Percentiles rank a stretch among this genome's conserved stretches.
These are phyloP conservation scores for Penicillium longicatenatum DNA, from an alignment of 495 filamentous ascomycete genomes.

Conservation along the genomic window DNA sequence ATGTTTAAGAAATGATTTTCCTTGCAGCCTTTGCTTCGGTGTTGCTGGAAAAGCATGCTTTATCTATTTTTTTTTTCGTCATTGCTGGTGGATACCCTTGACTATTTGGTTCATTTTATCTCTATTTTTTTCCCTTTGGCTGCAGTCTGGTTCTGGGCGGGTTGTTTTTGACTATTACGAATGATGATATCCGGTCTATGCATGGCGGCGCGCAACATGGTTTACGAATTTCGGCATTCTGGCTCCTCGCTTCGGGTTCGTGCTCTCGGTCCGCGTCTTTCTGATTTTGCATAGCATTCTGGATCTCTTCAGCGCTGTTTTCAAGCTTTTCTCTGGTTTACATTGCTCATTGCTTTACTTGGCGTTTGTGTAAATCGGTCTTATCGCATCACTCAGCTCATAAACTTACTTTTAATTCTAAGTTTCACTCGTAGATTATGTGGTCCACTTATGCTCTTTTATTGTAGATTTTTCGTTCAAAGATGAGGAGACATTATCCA, in stretches of 20 bases:
- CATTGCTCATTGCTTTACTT: conserved; percentile 21
- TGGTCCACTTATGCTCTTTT: neutral
- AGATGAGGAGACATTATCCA: neutral
- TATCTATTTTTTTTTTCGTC: conserved; percentile 14
- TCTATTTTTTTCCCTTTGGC: conserved; percentile 7
- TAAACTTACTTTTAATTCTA: conserved; percentile 1
- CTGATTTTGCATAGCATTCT: conserved; percentile 33
- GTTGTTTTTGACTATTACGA: conserved; percentile 27
- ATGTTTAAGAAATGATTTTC: conserved; percentile 70
- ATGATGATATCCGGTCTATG: conserved; percentile 38
- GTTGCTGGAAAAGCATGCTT: conserved; percentile 8
- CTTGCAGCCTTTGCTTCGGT: conserved; percentile 12
- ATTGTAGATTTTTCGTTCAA: neutral
- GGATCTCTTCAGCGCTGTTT: conserved; percentile 16
- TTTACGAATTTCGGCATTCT: conserved; percentile 37
- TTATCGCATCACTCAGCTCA: conserved; percentile 24
- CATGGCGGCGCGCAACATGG: conserved; percentile 37
- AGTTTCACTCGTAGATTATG: neutral
- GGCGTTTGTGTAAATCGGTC: conserved; percentile 16
- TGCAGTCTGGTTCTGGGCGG: conserved; percentile 12
- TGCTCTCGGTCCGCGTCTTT: conserved; percentile 33
- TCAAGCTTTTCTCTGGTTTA: conserved; percentile 2
- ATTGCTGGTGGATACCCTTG: conserved; percentile 29
- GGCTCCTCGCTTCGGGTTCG: conserved; percentile 36
- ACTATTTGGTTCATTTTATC: conserved; percentile 9